phyloP scores from a whole-genome alignment of 257 asterid species.

The Catharanthus roseus region DNA sequence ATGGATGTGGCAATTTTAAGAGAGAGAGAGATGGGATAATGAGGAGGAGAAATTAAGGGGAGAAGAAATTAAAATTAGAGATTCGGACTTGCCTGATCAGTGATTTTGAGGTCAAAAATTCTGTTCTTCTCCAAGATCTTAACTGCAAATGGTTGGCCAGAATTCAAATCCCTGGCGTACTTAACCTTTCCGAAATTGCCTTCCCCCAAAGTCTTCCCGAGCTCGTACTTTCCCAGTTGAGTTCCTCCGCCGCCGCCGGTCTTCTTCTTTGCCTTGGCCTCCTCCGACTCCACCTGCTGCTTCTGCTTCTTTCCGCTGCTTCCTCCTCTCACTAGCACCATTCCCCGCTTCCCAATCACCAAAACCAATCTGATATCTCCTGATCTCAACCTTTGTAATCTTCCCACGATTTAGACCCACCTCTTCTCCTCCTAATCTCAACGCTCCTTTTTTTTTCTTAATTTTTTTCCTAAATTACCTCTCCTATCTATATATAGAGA shows the following conservation, averaged over 20 bases:
- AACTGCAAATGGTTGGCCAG: constrained; percentile 67
- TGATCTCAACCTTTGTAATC: no score
- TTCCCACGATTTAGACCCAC: no score
- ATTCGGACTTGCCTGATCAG: constrained; percentile 98
- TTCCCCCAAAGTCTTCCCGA: constrained; percentile 83
- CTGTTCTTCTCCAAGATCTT: constrained; percentile 75
- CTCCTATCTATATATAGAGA: no score
- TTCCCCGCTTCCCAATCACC: background rate
- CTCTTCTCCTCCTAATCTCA: no score
- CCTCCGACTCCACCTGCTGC: constrained; percentile 10
- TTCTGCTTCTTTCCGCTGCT: background rate
- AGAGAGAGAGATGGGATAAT: background rate
- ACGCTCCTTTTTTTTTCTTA: no score
- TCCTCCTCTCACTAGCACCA: constrained; percentile 9
- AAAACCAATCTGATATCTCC: no score
- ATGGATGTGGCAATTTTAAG: no score
- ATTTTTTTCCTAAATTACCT: no score
- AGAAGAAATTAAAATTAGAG: no score
- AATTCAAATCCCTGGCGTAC: constrained; percentile 51
- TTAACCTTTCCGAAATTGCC: constrained; percentile 94
- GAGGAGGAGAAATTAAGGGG: no score
- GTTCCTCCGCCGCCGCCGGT: constrained; percentile 30
- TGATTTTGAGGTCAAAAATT: constrained; percentile 53
- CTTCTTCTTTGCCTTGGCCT: constrained; percentile 19
- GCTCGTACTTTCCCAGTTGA: constrained; percentile 73